Evolutionary conservation across 306 rosid species (phyloP).

Genomic region (Cicer arietinum): DNA sequence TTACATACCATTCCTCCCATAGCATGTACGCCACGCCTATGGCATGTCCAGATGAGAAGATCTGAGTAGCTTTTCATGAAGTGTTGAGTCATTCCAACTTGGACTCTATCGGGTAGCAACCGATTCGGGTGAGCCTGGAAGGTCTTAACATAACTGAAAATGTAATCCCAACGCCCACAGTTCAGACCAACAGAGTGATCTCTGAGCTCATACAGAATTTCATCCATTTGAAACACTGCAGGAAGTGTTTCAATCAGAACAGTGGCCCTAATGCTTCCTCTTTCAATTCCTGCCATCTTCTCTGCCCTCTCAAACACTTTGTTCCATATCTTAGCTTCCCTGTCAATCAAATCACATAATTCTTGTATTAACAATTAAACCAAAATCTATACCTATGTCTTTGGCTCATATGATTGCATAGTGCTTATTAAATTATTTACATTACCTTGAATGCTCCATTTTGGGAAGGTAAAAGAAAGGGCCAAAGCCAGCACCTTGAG

Average conservation of each 20-base stretch:
- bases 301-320: conserved; percentile 88
- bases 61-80: conserved; percentile 91
- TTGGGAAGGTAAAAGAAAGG: conserved; percentile 97
- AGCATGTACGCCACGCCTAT: conserved; percentile 84
- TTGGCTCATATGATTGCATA: neutral
- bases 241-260: conserved; percentile 93
- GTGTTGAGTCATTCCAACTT: conserved; percentile 88
- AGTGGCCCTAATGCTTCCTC: conserved; percentile 91
- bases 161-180: conserved; percentile 98
- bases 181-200: conserved; percentile 86
- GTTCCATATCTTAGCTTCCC: conserved; percentile 94
- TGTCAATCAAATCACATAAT: conserved; percentile 42
- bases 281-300: conserved; percentile 72
- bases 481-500: conserved; percentile 83
- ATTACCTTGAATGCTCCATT: conserved; percentile 91
- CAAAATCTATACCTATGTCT: neutral
- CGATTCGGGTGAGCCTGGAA: conserved; percentile 85
- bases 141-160: conserved; percentile 93
- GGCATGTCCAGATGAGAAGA: conserved; percentile 87
- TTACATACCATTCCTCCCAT: conserved; percentile 92
- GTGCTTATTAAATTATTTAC: neutral
- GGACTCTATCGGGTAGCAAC: conserved; percentile 80
- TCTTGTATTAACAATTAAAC: neutral
- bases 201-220: conserved; percentile 85
- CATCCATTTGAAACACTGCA: conserved; percentile 93